These are phyloP conservation scores for Lipomyces sp. DNA, from an alignment of 805 yeast species.

Conservation along the genomic window DNA sequence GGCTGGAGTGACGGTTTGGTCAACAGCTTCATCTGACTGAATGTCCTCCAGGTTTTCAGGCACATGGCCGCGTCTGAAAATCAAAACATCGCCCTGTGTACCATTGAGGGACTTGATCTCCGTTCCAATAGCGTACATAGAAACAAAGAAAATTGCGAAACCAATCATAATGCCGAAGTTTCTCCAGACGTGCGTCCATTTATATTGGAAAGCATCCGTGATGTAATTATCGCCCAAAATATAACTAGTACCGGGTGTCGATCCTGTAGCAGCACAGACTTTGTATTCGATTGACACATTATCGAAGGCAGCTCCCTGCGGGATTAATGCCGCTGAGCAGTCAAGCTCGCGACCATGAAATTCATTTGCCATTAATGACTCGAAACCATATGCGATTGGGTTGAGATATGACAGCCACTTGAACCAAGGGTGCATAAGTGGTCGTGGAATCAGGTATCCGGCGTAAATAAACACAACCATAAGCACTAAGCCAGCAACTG, in stretches of 20 bases:
- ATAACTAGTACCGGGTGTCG: constrained; percentile 55
- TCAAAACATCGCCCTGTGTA: constrained; percentile 44
- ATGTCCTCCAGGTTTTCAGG: constrained; percentile 15
- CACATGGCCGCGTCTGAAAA: constrained; percentile 34
- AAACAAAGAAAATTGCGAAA: constrained; percentile 50
- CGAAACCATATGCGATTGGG: constrained; percentile 64
- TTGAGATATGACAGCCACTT: constrained; percentile 66
- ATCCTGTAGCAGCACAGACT: constrained; percentile 64
- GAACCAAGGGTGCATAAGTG: constrained; percentile 72
- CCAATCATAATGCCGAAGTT: constrained; percentile 71
- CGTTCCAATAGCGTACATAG: constrained; percentile 43
- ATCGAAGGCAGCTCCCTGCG: constrained; percentile 61
- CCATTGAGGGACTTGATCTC: constrained; percentile 45
- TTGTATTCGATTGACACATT: constrained; percentile 46
- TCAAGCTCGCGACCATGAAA: constrained; percentile 60
- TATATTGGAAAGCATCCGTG: constrained; percentile 54
- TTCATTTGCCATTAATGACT: constrained; percentile 67
- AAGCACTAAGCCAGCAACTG: constrained; percentile 53
- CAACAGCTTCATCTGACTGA: not conserved
- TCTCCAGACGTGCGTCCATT: constrained; percentile 73
- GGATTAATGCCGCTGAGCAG: constrained; percentile 57
- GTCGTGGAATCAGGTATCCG: constrained; percentile 57
- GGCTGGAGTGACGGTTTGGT: not conserved
- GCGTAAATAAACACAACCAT: constrained; percentile 51
- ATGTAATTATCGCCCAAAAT: constrained; percentile 69